phyloP scores from a whole-genome alignment of 768 basidiomycete genomes.

The Lentinula raphanica region DNA sequence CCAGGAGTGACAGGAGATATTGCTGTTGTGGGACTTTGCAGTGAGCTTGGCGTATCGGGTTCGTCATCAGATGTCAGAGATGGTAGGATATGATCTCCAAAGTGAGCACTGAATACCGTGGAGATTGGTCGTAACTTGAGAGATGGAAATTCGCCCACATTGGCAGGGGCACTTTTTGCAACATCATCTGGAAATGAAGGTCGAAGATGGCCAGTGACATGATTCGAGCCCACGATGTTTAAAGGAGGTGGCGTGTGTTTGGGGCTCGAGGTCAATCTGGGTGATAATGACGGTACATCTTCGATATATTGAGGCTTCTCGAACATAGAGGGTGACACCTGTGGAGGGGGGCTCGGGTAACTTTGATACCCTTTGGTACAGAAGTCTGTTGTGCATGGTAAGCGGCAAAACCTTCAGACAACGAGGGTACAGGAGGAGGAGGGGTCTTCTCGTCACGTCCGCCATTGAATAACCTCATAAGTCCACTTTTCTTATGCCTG shows the following conservation, averaged over 20 bases:
- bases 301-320: constrained; percentile 18
- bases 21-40: constrained; percentile 31
- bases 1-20: constrained; percentile 46
- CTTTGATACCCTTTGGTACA: constrained; percentile 20
- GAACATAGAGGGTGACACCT: constrained; percentile 30
- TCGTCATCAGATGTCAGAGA: constrained; percentile 37
- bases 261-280: constrained; percentile 18
- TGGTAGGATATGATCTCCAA: constrained; percentile 44
- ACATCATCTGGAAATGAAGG: constrained; percentile 12
- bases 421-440: constrained; percentile 55
- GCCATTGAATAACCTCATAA: constrained; percentile 71
- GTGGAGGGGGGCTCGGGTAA: constrained; percentile 38
- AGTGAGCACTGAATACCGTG: constrained; percentile 67
- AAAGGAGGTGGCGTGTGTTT: constrained; percentile 36
- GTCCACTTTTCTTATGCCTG: constrained; percentile 79
- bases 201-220: constrained; percentile 18
- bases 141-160: constrained; percentile 55
- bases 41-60: constrained; percentile 46
- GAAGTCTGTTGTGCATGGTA: constrained; percentile 17
- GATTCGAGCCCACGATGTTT: constrained; percentile 34
- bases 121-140: constrained; percentile 74
- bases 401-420: constrained; percentile 33
- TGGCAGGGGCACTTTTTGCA: constrained; percentile 64
- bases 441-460: constrained; percentile 39
- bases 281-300: background rate